Evolutionary conservation across 1,139 yeast species (phyloP).

Genomic region (Scheffersomyces illinoinensis): DNA sequence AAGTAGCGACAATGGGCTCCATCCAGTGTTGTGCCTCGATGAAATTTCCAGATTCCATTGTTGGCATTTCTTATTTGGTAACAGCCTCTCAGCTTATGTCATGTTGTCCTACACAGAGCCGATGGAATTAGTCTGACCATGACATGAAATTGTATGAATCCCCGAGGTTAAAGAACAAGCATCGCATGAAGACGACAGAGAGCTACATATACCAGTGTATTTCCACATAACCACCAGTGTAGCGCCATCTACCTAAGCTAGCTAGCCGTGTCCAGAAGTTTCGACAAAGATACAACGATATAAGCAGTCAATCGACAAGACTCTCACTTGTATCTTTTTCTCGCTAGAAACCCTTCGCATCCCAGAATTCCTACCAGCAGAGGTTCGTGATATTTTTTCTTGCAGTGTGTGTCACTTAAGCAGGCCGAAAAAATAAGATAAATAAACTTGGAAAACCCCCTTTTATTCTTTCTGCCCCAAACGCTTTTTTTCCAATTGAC

Average conservation of each 20-base stretch:
- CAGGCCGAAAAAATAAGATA: not conserved
- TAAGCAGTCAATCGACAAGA: too few species aligned
- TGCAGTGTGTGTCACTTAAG: not conserved
- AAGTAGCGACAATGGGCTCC: not conserved
- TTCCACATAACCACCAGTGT: not conserved
- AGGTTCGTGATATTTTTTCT: not conserved
- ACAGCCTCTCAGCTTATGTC: not conserved
- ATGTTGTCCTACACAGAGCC: not conserved
- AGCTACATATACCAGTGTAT: not conserved
- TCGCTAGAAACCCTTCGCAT: not conserved
- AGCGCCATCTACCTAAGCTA: not conserved
- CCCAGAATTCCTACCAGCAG: not conserved
- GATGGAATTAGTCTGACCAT: not conserved
- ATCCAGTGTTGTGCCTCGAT: not conserved
- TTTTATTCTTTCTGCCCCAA: not conserved
- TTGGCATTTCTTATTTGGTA: not conserved
- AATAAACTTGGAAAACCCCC: not conserved
- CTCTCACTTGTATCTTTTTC: too few species aligned
- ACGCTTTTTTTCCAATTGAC: not conserved
- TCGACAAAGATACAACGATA: not conserved
- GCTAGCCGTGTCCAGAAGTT: not conserved
- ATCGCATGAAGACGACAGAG: not conserved
- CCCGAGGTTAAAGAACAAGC: not conserved
- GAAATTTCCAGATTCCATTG: not conserved
- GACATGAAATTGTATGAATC: not conserved